A percentile compares a stretch with the other conserved stretches of the same genome.
Evolutionary conservation across 495 filamentous ascomycete genomes (phyloP).

Genomic region (Tetracladium marchalianum): DNA sequence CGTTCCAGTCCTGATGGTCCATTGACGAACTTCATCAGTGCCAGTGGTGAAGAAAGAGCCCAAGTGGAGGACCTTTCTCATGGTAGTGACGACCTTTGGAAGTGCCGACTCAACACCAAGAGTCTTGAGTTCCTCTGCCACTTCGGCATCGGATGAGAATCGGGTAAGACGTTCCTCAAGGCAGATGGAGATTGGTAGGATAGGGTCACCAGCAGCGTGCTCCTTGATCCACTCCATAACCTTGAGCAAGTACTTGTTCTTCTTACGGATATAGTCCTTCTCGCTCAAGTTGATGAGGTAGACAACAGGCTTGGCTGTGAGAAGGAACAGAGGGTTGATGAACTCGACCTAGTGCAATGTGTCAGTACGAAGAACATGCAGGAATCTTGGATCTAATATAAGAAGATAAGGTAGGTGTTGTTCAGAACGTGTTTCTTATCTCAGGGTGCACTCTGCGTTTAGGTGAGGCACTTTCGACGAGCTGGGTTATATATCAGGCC

Average conservation of each 20-base stretch:
- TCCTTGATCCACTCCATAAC: constrained; percentile 91
- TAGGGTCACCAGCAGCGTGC: constrained; percentile 74
- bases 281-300: constrained; percentile 96
- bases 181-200: constrained; percentile 83
- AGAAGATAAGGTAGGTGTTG: background rate
- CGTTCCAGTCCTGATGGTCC: constrained; percentile 92
- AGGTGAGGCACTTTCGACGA: constrained; percentile 72
- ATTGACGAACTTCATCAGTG: constrained; percentile 93
- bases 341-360: constrained; percentile 65
- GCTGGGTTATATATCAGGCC: constrained; percentile 99
- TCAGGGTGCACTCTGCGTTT: constrained; percentile 53
- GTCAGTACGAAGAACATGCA: constrained; percentile 17
- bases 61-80: constrained; percentile 85
- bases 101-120: constrained; percentile 79
- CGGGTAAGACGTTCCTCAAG: constrained; percentile 88
- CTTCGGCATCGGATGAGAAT: constrained; percentile 67
- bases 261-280: constrained; percentile 95
- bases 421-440: constrained; percentile 53
- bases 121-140: constrained; percentile 80
- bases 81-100: constrained; percentile 87
- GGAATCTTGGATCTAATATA: constrained; percentile 26
- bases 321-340: constrained; percentile 92
- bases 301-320: constrained; percentile 94
- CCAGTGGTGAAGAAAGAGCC: constrained; percentile 97
- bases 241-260: constrained; percentile 96